A percentile compares a stretch with the other conserved stretches of the same genome.
Conservation (phyloP, 2,329 filamentous ascomycete species). For the Aureobasidium sp. region DNA sequence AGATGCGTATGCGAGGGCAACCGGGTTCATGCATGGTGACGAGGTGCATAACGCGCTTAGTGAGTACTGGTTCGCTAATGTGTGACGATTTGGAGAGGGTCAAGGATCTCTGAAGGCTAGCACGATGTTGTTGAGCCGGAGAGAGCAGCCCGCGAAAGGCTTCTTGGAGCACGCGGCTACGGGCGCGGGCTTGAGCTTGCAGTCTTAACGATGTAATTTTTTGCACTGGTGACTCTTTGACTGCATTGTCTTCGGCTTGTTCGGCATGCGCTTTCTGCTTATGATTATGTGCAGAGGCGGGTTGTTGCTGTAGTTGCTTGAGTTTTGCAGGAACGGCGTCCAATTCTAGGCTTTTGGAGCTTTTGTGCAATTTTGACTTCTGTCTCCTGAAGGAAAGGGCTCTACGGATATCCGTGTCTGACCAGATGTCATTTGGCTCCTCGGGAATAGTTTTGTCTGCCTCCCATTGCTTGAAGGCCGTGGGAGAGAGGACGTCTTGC, state of each 20-base stretch:
- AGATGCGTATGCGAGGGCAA: not conserved
- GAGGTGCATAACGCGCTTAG: not conserved
- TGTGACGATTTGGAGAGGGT: not conserved
- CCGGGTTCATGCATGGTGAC: not conserved
- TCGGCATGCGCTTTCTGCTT: not conserved
- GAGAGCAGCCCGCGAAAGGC: not conserved
- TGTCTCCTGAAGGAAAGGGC: not conserved
- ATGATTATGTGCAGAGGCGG: not conserved
- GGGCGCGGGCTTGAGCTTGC: not conserved
- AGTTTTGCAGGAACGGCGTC: not conserved
- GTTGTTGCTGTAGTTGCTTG: not conserved
- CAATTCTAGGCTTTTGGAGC: not conserved
- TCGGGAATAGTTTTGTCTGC: not conserved
- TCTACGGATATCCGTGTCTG: not conserved
- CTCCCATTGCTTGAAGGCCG: not conserved
- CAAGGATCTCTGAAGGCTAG: not conserved
- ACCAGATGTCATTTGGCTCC: not conserved
- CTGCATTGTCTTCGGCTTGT: too few species aligned
- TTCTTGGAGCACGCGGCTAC: not conserved
- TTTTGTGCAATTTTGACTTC: not conserved
- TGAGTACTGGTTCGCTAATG: not conserved
- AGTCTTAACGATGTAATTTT: not conserved
- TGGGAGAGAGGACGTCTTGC: not conserved
- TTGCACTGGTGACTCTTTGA: not conserved
- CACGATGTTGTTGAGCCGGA: not conserved